These are phyloP conservation scores for Rhododendron williamsianum DNA, from an alignment of 148 eudicot genomes.

Conservation along the genomic window DNA sequence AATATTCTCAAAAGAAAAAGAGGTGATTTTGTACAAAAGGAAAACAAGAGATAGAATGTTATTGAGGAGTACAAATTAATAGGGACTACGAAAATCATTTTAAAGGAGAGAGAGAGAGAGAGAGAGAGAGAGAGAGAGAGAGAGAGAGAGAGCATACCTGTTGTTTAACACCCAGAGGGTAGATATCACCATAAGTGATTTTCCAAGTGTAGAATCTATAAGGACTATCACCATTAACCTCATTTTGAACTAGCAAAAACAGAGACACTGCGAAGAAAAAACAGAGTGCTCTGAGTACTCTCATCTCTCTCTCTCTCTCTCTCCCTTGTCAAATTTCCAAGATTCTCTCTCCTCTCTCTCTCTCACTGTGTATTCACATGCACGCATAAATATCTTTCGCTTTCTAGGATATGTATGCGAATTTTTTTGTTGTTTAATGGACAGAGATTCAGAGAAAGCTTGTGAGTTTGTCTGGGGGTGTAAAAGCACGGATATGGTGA, in stretches of 20 bases:
- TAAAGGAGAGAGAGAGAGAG: background rate
- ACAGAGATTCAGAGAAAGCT: background rate
- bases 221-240: conserved; percentile 48
- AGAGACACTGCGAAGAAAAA: background rate
- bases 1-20: background rate
- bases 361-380: background rate
- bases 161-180: conserved; percentile 64
- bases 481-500: background rate
- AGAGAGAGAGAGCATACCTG: conserved; percentile 29
- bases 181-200: conserved; percentile 51
- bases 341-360: background rate
- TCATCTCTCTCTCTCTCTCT: conserved; percentile 18
- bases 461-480: background rate
- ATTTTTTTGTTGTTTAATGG: background rate
- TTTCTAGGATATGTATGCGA: background rate
- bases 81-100: background rate
- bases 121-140: conserved; percentile 2
- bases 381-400: background rate
- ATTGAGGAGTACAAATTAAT: too few species aligned
- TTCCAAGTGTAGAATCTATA: conserved; percentile 58
- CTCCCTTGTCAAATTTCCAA: background rate
- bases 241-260: conserved; percentile 18
- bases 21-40: background rate
- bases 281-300: conserved; percentile 17
- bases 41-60: too few species aligned